Percentiles rank a stretch among this genome's conserved stretches.
These are phyloP conservation scores for Cryphonectria radicalis DNA, from an alignment of 2,329 filamentous ascomycete species.

Conservation along the genomic window DNA sequence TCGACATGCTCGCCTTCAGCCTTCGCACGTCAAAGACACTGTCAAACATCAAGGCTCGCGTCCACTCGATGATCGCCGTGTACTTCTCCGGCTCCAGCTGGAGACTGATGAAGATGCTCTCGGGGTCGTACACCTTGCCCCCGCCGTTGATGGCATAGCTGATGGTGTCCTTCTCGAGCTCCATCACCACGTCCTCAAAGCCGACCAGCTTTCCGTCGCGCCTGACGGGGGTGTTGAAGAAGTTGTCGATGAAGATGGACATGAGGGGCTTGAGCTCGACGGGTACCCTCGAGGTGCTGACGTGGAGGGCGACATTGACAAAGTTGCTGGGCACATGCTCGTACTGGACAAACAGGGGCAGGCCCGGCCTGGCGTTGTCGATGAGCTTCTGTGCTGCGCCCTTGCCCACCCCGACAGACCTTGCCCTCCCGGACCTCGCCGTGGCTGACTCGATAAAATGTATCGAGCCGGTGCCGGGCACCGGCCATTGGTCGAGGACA, in stretches of 20 bases:
- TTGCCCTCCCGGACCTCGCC: constrained; percentile 79
- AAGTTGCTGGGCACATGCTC: constrained; percentile 95
- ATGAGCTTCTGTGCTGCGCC: constrained; percentile 77
- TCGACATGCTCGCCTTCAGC: constrained; percentile 69
- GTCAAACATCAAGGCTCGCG: constrained; percentile 84
- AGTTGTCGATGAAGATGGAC: constrained; percentile 84
- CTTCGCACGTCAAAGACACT: constrained; percentile 79
- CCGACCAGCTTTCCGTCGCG: constrained; percentile 76
- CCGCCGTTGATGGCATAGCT: constrained; percentile 76
- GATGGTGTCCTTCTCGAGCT: constrained; percentile 89
- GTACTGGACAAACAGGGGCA: constrained; percentile 94
- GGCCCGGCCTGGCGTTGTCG: constrained; percentile 64
- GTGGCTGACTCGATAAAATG: constrained; percentile 91
- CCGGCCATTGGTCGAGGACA: constrained; percentile 78
- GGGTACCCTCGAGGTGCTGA: constrained; percentile 78
- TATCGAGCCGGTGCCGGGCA: constrained; percentile 87
- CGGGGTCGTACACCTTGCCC: constrained; percentile 72
- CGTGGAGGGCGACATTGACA: constrained; percentile 78
- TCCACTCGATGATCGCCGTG: constrained; percentile 77
- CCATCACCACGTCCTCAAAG: constrained; percentile 91
- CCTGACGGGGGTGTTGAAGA: constrained; percentile 89
- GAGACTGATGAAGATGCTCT: constrained; percentile 81
- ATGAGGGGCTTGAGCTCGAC: constrained; percentile 84
- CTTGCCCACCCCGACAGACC: constrained; percentile 67
- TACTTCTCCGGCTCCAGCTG: constrained; percentile 91